Conservation (phyloP, 2,329 filamentous ascomycete species). For the Pyrenophora tritici-repentis region DNA sequence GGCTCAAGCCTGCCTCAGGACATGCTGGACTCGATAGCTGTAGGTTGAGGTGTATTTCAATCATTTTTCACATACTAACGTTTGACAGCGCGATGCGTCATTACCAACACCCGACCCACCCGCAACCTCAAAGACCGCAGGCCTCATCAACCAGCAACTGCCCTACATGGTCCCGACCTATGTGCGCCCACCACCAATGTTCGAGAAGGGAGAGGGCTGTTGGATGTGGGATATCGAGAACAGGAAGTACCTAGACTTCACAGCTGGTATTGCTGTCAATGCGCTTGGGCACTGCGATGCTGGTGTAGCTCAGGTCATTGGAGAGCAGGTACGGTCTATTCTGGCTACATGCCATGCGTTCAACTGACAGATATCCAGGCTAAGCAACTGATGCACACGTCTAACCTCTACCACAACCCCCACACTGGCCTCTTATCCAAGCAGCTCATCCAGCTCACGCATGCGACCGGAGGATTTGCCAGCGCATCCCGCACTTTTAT, state of each 20-base stretch:
- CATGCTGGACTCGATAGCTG: constrained; percentile 50
- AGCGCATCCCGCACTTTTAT: constrained; percentile 82
- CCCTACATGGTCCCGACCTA: constrained; percentile 97
- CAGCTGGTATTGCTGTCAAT: constrained; percentile 94
- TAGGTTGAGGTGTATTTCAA: constrained; percentile 18
- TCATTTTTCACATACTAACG: constrained; percentile 14
- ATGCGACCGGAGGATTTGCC: constrained; percentile 79
- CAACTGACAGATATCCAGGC: constrained; percentile 42
- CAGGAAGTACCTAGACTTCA: constrained; percentile 89
- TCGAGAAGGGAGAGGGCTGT: constrained; percentile 83
- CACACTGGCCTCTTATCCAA: constrained; percentile 92
- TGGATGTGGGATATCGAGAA: constrained; percentile 92
- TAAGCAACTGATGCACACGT: constrained; percentile 82
- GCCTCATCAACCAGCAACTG: constrained; percentile 74
- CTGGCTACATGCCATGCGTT: neutral
- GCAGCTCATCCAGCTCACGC: constrained; percentile 79
- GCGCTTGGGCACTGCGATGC: constrained; percentile 87
- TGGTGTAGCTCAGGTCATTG: constrained; percentile 73
- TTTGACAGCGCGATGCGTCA: constrained; percentile 35
- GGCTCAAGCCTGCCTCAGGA: constrained; percentile 49
- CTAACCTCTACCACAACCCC: constrained; percentile 95
- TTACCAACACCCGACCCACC: constrained; percentile 74
- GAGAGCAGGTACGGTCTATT: constrained; percentile 66
- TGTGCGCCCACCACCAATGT: constrained; percentile 85
- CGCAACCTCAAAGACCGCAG: constrained; percentile 72